Percentiles rank a stretch among this genome's conserved stretches.
These are phyloP conservation scores for Colletotrichum tabaci DNA, from an alignment of 2,329 filamentous ascomycete genomes.

Conservation along the genomic window DNA sequence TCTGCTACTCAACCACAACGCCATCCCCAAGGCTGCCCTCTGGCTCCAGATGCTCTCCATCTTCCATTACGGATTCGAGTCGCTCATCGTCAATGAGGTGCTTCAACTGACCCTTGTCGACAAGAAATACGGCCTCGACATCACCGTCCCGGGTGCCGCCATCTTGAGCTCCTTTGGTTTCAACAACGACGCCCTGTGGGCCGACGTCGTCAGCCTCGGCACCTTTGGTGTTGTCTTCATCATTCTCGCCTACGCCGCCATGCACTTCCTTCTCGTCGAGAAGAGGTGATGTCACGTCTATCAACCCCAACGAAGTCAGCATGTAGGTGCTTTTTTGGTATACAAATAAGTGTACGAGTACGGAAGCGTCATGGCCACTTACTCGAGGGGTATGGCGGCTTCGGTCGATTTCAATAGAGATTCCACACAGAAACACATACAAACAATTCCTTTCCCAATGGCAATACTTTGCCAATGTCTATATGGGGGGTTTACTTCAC, in stretches of 20 bases:
- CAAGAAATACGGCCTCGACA: slow-evolving; percentile 95
- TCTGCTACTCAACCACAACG: slow-evolving; percentile 93
- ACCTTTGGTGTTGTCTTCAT: slow-evolving; percentile 89
- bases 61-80: slow-evolving; percentile 98
- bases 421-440: slow-evolving; percentile 32
- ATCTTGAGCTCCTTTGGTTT: slow-evolving; percentile 97
- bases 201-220: slow-evolving; percentile 84
- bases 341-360: slow-evolving; percentile 40
- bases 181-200: slow-evolving; percentile 87
- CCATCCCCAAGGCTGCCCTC: slow-evolving; percentile 85
- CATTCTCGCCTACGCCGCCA: slow-evolving; percentile 88
- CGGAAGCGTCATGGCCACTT: slow-evolving; percentile 11
- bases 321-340: slow-evolving; percentile 12
- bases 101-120: slow-evolving; percentile 90
- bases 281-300: slow-evolving; percentile 71
- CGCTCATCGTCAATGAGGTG: slow-evolving; percentile 97
- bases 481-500: slow-evolving; percentile 29
- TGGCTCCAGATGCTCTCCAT: slow-evolving; percentile 97
- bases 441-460: slow-evolving; percentile 21
- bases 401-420: slow-evolving; percentile 36
- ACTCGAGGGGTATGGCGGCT: slow-evolving; percentile 21
- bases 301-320: background rate
- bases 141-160: slow-evolving; percentile 93
- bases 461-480: slow-evolving; percentile 31
- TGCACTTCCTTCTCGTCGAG: slow-evolving; percentile 95